Conservation (phyloP, 805 yeast genomes). For the Tetrapisispora pingtungensis region DNA sequence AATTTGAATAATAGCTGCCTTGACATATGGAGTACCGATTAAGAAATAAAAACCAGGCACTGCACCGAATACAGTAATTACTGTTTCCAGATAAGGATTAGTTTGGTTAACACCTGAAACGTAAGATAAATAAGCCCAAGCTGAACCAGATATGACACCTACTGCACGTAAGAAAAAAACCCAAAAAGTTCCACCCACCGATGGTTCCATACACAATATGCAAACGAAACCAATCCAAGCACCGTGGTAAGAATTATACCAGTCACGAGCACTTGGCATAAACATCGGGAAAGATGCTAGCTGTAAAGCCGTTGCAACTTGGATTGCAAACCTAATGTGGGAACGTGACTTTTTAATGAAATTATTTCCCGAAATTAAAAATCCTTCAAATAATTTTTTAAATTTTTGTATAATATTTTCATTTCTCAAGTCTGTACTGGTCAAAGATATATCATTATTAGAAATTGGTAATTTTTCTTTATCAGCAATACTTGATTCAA, state of each 20-base stretch:
- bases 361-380: conserved; percentile 8
- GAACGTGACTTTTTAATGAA: conserved; percentile 19
- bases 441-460: neutral
- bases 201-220: conserved; percentile 39
- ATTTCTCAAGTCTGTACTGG: neutral
- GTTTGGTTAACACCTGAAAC: conserved; percentile 35
- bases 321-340: conserved; percentile 39
- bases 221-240: conserved; percentile 48
- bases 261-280: conserved; percentile 35
- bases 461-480: conserved; percentile 7
- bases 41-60: conserved; percentile 38
- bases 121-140: conserved; percentile 41
- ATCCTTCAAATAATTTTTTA: neutral
- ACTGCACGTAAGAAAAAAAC: conserved; percentile 38
- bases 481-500: neutral
- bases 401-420: neutral
- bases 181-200: conserved; percentile 41
- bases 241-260: conserved; percentile 41
- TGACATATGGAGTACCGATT: conserved; percentile 38
- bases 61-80: conserved; percentile 36
- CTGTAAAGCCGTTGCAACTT: conserved; percentile 37
- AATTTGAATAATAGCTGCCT: conserved; percentile 41
- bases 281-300: conserved; percentile 43
- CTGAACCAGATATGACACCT: conserved; percentile 39
- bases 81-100: conserved; percentile 34